Evolutionary conservation across 1,284 basidiomycete species (phyloP).

Genomic region (Apiotrichum gamsii): DNA sequence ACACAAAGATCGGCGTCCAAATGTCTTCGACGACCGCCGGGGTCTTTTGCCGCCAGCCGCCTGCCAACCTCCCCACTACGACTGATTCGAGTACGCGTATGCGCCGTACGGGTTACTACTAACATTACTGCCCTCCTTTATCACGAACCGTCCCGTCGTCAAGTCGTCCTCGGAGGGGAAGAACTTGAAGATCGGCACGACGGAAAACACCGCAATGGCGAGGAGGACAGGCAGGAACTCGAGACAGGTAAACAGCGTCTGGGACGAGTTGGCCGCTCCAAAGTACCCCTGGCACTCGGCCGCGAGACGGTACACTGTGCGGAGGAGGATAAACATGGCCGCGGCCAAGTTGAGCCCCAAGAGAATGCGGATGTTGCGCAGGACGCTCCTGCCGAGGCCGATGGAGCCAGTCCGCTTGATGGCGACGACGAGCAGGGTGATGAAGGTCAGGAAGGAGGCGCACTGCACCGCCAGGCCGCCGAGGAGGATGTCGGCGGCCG

Average conservation of each 20-base stretch:
- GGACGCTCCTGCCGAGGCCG: neutral
- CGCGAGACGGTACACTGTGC: constrained; percentile 47
- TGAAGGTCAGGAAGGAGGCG: constrained; percentile 11
- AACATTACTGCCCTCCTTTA: too few relatives aligned
- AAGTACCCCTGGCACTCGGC: constrained; percentile 48
- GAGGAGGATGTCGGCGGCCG: constrained; percentile 47
- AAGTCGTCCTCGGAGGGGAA: constrained; percentile 3
- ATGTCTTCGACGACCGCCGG: too few relatives aligned
- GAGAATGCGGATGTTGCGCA: constrained; percentile 1
- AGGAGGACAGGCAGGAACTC: constrained; percentile 47
- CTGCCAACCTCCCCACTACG: too few relatives aligned
- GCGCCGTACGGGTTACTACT: too few relatives aligned
- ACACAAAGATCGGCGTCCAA: too few relatives aligned
- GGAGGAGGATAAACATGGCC: constrained; percentile 29
- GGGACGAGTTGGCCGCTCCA: constrained; percentile 36
- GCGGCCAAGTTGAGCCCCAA: constrained; percentile 7
- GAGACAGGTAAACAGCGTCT: constrained; percentile 43
- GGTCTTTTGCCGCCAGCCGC: too few relatives aligned
- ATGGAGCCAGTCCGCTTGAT: neutral
- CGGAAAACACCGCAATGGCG: constrained; percentile 38
- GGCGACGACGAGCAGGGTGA: constrained; percentile 1
- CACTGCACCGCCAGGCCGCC: constrained; percentile 46
- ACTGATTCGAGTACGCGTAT: too few relatives aligned
- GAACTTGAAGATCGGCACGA: constrained; percentile 17
- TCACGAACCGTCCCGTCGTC: too few relatives aligned